Base-by-base conservation (phyloP, 305 asterid genomes). In the Fraxinus albicans region DNA sequence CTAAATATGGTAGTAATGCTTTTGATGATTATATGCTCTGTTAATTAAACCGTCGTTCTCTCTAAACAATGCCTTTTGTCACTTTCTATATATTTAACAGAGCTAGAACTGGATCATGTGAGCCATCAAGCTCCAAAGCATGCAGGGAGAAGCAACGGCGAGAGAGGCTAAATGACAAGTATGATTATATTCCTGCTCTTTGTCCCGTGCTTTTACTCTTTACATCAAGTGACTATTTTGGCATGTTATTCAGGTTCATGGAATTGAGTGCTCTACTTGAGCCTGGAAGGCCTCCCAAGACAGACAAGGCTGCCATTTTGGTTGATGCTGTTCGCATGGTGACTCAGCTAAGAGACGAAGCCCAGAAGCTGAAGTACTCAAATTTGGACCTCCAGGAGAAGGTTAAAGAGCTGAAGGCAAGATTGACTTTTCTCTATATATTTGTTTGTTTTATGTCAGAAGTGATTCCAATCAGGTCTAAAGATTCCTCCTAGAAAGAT, bases 111-210 rank as follows among this genome's bases (percentile, higher is more conserved):
- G 97, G 92, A 82, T 79, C 91, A 44, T 91, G 93, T 83, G 89
- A 84, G 82, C 85, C 95, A 65, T 86, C 98, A 81, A 91, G 92
- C 86, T 92, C 98, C 88, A 96, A 96, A 90, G 99, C 99, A 40
- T 90, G 97, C 92, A 88, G 98, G 90, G 99, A 96, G 92, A 96
- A 94, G 87, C 88, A 89, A 83, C 91, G 99, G 70, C 86, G 99
- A 86, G 98, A 96, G 85, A 91, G 89, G 87, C 94, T 96, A 78
- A 96, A 96, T 84, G 98, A 93, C 93, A 93, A 90, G 99, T 96
- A 87, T 60, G 31, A 83, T 81, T 74, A 7, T 67, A 38, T 78
- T 83, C 69, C 84, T 69, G 76, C 79, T 78, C 13, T 23, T 60
- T 60, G 1, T 21, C 70, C 70, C 31, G 0, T 60, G 12, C 31